Evolutionary conservation across 2,329 filamentous ascomycete species (phyloP).

Genomic region (Fusarium chlamydosporum): DNA sequence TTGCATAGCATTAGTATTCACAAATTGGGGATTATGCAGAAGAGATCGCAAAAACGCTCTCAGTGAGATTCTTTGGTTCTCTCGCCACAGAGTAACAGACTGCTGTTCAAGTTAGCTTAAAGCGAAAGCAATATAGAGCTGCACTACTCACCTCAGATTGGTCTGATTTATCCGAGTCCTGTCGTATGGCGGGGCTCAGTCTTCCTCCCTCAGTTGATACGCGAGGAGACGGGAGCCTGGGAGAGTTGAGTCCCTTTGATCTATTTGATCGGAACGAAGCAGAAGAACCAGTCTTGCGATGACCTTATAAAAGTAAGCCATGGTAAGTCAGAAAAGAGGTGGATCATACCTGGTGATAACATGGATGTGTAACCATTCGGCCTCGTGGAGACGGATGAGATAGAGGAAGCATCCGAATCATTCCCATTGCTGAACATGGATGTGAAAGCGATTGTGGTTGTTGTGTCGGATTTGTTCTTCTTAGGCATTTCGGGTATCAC

Average conservation of each 20-base stretch:
- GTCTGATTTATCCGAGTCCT: conserved; percentile 46
- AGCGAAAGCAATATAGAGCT: no score
- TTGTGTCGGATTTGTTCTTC: conserved; percentile 88
- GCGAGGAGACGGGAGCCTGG: conserved; percentile 52
- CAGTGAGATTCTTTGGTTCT: conserved; percentile 91
- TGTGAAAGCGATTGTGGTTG: conserved; percentile 71
- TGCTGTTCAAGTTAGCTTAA: conserved; percentile 54
- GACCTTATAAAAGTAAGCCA: conserved; percentile 43
- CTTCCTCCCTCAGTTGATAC: conserved; percentile 53
- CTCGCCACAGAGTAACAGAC: conserved; percentile 79
- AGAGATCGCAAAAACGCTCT: conserved; percentile 91
- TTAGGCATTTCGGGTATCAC: conserved; percentile 87
- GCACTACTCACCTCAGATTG: conserved; percentile 48
- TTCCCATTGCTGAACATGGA: conserved; percentile 68
- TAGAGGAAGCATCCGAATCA: conserved; percentile 82
- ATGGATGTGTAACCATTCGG: conserved; percentile 45
- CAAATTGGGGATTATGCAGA: conserved; percentile 85
- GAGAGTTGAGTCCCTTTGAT: conserved; percentile 52
- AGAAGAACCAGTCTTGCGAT: conserved; percentile 48
- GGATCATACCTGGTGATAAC: conserved; percentile 49
- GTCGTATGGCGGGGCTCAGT: conserved; percentile 46
- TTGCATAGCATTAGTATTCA: conserved; percentile 83
- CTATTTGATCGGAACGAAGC: conserved; percentile 52
- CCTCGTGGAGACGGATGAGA: conserved; percentile 84
- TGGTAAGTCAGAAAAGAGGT: not conserved